Evolutionary conservation across 2,329 filamentous ascomycete species (phyloP).

Genomic region (Penicillium nordicum): DNA sequence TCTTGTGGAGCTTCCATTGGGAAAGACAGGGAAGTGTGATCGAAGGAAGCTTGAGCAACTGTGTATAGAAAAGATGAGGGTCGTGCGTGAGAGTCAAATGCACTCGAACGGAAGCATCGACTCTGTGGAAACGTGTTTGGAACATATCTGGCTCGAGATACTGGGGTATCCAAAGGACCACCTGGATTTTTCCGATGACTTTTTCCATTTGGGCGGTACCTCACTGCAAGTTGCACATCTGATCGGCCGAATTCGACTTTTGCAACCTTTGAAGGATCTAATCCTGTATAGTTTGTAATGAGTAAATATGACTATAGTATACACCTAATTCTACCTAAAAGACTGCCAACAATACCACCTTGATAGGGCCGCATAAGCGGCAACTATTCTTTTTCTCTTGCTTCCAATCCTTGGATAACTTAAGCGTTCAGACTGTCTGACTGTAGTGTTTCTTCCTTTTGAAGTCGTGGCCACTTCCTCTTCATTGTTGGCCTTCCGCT

Average conservation of each 20-base stretch:
- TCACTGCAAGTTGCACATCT: not conserved
- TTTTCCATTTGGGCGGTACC: not conserved
- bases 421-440: too few relatives aligned
- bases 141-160: not conserved
- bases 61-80: not conserved
- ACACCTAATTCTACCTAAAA: not conserved
- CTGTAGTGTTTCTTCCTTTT: too few relatives aligned
- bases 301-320: not conserved
- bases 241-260: not conserved
- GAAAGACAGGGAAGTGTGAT: not conserved
- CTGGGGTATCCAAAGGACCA: not conserved
- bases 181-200: not conserved
- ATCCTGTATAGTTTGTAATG: not conserved
- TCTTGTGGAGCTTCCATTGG: not conserved
- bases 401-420: too few relatives aligned
- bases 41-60: not conserved
- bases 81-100: not conserved
- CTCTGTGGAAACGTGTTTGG: not conserved
- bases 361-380: too few relatives aligned
- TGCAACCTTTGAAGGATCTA: not conserved
- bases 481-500: too few relatives aligned
- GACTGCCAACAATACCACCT: not conserved
- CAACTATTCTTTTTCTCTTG: too few relatives aligned
- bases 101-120: not conserved
- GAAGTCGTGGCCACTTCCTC: too few relatives aligned